A percentile compares a stretch with the other conserved stretches of the same genome.
Conservation (phyloP, 371 early-diverging fungal species). For the Enterocytospora artemiae region DNA sequence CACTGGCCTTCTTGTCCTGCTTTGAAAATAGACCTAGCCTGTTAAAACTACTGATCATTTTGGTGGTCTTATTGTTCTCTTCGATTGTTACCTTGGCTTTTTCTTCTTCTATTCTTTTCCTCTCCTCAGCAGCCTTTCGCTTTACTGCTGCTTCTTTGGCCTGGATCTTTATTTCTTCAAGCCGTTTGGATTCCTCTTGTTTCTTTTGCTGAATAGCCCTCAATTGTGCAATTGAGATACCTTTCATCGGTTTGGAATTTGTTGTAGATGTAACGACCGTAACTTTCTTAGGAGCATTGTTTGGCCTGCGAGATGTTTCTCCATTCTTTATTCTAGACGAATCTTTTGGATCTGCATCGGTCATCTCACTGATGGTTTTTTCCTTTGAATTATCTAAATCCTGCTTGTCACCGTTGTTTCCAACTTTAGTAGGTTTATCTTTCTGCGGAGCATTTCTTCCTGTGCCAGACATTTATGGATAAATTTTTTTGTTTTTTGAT, state of each 20-base stretch:
- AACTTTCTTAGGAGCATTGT: too few relatives aligned
- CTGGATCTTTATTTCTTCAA: constrained; percentile 16
- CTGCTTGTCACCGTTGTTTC: too few relatives aligned
- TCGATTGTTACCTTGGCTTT: constrained; percentile 28
- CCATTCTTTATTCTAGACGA: too few relatives aligned
- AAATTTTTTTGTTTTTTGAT: background rate
- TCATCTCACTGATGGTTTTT: too few relatives aligned
- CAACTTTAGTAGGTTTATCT: too few relatives aligned
- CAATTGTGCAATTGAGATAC: constrained; percentile 29
- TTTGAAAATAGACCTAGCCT: background rate
- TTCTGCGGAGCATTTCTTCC: too few relatives aligned
- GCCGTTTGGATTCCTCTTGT: constrained; percentile 14
- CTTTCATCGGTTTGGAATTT: constrained; percentile 8
- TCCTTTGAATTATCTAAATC: too few relatives aligned
- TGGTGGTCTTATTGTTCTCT: constrained; percentile 24
- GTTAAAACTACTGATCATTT: background rate
- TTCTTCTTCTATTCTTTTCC: constrained; percentile 34
- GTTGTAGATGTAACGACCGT: too few relatives aligned
- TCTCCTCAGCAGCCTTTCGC: constrained; percentile 41
- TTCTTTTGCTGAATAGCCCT: constrained; percentile 31
- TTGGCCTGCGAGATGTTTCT: too few relatives aligned
- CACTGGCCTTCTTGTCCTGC: background rate
- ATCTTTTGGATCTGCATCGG: too few relatives aligned
- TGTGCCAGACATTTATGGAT: background rate
- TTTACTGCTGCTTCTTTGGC: constrained; percentile 56